phyloP scores from a whole-genome alignment of 208 protist genomes.

The Herpetomonas tarakana region DNA sequence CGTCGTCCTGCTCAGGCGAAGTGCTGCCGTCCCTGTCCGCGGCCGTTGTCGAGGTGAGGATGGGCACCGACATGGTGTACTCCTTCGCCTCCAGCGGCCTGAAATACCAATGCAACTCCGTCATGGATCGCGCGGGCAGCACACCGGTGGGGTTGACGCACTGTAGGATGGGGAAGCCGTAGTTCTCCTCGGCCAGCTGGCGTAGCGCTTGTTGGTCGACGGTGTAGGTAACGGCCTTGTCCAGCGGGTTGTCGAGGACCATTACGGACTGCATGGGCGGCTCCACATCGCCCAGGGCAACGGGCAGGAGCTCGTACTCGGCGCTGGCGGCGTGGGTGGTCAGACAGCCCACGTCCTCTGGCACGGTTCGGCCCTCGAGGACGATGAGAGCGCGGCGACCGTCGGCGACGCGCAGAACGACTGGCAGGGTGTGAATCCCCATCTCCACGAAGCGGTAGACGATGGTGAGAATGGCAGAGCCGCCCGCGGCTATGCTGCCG shows the following conservation, averaged over 20 bases:
- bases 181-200: conserved; percentile 50
- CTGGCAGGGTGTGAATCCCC: conserved; percentile 76
- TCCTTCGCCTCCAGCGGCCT: conserved; percentile 78
- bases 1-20: conserved; percentile 3
- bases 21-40: not conserved
- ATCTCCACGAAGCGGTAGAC: conserved; percentile 55
- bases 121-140: conserved; percentile 44
- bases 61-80: conserved; percentile 64
- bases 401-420: conserved; percentile 68
- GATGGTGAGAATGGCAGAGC: conserved; percentile 49
- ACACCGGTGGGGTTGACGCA: conserved; percentile 80
- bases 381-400: conserved; percentile 81
- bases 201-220: conserved; percentile 55
- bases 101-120: conserved; percentile 84
- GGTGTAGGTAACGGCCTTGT: conserved; percentile 53
- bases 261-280: conserved; percentile 81
- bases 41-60: conserved; percentile 17
- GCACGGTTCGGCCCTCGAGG: conserved; percentile 81
- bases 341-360: conserved; percentile 40
- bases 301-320: conserved; percentile 65
- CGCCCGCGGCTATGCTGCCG: conserved; percentile 61
- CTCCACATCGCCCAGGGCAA: conserved; percentile 86
- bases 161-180: conserved; percentile 86
- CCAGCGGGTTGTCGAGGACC: conserved; percentile 60
- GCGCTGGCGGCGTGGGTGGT: conserved; percentile 53